A percentile compares a stretch with the other conserved stretches of the same genome.
phyloP scores from a whole-genome alignment of 768 basidiomycete genomes.

The Lactifluus volemus region DNA sequence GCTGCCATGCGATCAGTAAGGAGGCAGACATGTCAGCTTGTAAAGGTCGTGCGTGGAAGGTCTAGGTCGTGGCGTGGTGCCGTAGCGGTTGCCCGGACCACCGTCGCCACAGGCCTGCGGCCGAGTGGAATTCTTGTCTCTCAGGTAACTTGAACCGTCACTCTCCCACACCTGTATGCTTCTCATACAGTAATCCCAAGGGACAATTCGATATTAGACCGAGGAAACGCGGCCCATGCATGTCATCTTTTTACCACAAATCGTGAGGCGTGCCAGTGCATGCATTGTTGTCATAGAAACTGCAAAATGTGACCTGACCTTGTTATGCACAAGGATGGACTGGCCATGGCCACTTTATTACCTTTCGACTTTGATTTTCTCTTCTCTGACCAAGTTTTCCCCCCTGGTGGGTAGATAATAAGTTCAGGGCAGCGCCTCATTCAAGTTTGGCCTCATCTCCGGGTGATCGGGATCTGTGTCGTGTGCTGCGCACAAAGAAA shows the following conservation, averaged over 20 bases:
- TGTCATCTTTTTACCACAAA: neutral
- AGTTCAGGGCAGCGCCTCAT: too few relatives aligned
- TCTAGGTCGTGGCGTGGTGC: neutral
- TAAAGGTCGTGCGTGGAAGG: too few relatives aligned
- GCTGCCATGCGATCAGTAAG: slow-evolving; percentile 89
- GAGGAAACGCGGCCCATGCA: neutral
- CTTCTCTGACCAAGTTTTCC: neutral
- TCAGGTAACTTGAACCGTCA: neutral
- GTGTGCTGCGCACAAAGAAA: neutral
- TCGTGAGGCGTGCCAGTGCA: neutral
- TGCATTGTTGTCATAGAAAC: neutral
- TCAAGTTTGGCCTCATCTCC: too few relatives aligned
- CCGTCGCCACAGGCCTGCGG: neutral
- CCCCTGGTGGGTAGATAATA: neutral
- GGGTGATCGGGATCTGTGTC: neutral
- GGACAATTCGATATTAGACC: neutral
- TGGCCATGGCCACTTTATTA: neutral
- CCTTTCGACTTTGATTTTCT: neutral
- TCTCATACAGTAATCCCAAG: too few relatives aligned
- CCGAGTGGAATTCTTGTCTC: neutral
- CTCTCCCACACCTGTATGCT: too few relatives aligned
- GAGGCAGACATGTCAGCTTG: slow-evolving; percentile 36
- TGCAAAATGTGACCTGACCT: neutral
- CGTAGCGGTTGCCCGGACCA: neutral
- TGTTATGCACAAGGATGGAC: neutral